A percentile compares a stretch with the other conserved stretches of the same genome.
Conservation (phyloP, 148 eudicot species). For the Hydrangea macrophylla region DNA sequence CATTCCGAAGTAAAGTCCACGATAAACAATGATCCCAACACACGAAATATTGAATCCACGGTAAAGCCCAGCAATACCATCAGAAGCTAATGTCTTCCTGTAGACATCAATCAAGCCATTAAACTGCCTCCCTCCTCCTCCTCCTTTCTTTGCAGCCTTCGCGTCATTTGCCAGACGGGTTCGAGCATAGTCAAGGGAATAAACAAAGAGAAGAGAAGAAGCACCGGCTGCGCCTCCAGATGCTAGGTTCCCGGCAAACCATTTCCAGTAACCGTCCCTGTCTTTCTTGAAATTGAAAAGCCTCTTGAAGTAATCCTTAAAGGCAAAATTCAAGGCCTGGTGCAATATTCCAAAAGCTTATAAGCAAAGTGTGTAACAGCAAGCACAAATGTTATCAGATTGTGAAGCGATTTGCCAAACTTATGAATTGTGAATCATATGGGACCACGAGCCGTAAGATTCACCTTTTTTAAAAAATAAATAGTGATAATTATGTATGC, state of each 20-base stretch:
- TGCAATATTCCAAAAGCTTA: neutral
- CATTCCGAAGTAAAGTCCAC: conserved; percentile 37
- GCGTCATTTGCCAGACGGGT: conserved; percentile 31
- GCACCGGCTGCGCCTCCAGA: conserved; percentile 42
- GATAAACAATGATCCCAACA: conserved; percentile 33
- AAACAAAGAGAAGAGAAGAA: conserved; percentile 29
- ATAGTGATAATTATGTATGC: no score
- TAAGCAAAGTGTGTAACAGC: neutral
- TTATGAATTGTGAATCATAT: no score
- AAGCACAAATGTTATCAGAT: no score
- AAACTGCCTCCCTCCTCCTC: conserved; percentile 27
- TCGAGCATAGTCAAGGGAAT: conserved; percentile 35
- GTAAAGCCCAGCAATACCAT: conserved; percentile 32
- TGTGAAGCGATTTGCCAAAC: no score
- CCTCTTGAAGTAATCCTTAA: conserved; percentile 35
- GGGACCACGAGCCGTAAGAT: no score
- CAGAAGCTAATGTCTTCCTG: conserved; percentile 28
- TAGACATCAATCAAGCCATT: conserved; percentile 32
- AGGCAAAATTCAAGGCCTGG: conserved; percentile 39
- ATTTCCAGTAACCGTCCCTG: conserved; percentile 38
- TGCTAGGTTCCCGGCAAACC: conserved; percentile 36
- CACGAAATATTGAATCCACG: conserved; percentile 38
- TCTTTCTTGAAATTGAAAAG: conserved; percentile 37
- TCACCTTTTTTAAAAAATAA: no score
- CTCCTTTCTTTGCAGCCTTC: conserved; percentile 34